Percentiles rank a stretch among this genome's conserved stretches.
phyloP scores from a whole-genome alignment of 805 yeast genomes.

The Kuraishia piskuri region DNA sequence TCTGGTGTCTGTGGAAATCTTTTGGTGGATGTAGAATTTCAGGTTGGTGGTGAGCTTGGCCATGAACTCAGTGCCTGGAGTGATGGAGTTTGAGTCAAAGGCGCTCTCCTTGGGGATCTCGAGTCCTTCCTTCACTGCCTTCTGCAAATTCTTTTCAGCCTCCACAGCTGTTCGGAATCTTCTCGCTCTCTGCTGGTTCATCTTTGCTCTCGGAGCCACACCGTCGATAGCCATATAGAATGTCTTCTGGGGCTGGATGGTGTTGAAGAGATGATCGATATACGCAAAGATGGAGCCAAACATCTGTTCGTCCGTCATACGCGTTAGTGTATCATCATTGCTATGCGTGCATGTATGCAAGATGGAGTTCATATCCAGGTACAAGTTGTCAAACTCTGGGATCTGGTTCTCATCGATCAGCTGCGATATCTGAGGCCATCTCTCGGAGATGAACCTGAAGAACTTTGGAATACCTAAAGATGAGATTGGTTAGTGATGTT shows the following conservation, averaged over 20 bases:
- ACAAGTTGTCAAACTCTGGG: conserved; percentile 91
- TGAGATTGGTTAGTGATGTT: not conserved
- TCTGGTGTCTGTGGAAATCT: conserved; percentile 74
- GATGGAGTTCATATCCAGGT: conserved; percentile 96
- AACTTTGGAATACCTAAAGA: conserved; percentile 93
- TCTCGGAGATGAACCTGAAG: conserved; percentile 91
- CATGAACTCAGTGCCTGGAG: conserved; percentile 98
- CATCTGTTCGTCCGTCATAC: conserved; percentile 83
- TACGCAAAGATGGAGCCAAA: conserved; percentile 88
- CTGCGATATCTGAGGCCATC: conserved; percentile 97
- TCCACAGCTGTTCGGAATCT: conserved; percentile 91
- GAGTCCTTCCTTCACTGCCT: conserved; percentile 66
- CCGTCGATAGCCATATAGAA: conserved; percentile 98
- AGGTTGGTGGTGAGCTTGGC: conserved; percentile 73
- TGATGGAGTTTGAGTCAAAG: conserved; percentile 86
- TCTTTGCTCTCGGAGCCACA: conserved; percentile 97
- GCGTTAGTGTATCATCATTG: conserved; percentile 50
- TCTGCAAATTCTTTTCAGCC: conserved; percentile 70
- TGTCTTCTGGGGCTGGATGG: conserved; percentile 77
- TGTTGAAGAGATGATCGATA: conserved; percentile 85
- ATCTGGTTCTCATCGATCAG: conserved; percentile 71
- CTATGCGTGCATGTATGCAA: conserved; percentile 90
- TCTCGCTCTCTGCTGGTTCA: conserved; percentile 96
- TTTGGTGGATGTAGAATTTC: conserved; percentile 82
- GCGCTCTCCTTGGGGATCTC: conserved; percentile 77